phyloP scores from a whole-genome alignment of 2,329 filamentous ascomycete genomes.

The Phoma sp. region DNA sequence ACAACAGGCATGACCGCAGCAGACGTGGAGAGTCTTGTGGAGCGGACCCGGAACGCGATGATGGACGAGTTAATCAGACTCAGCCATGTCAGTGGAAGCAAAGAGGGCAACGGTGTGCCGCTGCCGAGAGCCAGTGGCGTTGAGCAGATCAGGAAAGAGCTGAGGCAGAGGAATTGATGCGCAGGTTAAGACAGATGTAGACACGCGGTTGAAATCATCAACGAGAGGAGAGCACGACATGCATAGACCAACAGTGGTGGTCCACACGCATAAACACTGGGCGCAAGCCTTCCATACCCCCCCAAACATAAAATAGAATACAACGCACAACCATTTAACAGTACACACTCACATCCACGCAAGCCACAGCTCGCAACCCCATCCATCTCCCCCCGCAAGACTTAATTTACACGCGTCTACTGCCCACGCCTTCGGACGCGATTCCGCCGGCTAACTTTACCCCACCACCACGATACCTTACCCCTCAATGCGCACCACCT shows the following conservation, averaged over 20 bases:
- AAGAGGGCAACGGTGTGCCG: slow-evolving; percentile 33
- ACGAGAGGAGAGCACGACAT: background rate
- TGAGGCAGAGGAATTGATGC: slow-evolving; percentile 33
- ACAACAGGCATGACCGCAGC: slow-evolving; percentile 44
- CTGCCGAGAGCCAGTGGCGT: slow-evolving; percentile 31
- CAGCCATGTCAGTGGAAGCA: slow-evolving; percentile 32
- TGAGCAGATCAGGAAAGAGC: slow-evolving; percentile 27
- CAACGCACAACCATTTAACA: background rate
- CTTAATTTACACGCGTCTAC: background rate
- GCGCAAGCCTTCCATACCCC: background rate
- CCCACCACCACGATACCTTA: slow-evolving; percentile 26
- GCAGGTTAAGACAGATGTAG: background rate
- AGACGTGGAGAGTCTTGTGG: slow-evolving; percentile 44
- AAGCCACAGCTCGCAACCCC: background rate
- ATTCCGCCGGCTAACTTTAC: slow-evolving; percentile 15
- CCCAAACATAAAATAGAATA: background rate
- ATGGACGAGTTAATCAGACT: slow-evolving; percentile 45
- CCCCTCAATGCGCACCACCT: slow-evolving; percentile 14
- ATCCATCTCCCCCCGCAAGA: background rate
- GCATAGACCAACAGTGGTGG: background rate
- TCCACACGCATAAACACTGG: background rate
- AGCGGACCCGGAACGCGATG: slow-evolving; percentile 45
- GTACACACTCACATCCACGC: background rate
- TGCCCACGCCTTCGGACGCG: background rate
- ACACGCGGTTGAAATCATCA: background rate